phyloP scores from a whole-genome alignment of 176 grass and related monocot species.

The Phragmites australis region DNA sequence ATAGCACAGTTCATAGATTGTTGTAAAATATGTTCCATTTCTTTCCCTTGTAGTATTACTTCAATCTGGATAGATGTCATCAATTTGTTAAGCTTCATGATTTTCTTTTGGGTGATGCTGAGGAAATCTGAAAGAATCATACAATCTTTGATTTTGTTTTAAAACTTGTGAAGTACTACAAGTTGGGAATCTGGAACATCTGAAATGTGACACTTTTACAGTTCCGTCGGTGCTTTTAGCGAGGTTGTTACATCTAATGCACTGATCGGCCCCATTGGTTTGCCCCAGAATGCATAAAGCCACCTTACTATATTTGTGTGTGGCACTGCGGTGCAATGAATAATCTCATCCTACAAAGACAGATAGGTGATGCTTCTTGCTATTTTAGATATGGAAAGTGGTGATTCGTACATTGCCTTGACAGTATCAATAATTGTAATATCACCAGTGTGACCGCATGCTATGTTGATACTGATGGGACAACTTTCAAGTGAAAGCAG shows the following conservation, averaged over 20 bases:
- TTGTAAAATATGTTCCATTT: not conserved
- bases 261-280: conserved; percentile 26
- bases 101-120: not conserved
- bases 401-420: conserved; percentile 35
- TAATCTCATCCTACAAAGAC: conserved; percentile 25
- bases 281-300: conserved; percentile 21
- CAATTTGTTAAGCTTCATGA: conserved; percentile 1
- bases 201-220: conserved; percentile 10
- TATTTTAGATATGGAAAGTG: conserved; percentile 34
- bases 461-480: conserved; percentile 6
- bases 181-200: conserved; percentile 31
- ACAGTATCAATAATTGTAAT: conserved; percentile 39
- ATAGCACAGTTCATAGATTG: not conserved
- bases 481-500: conserved; percentile 5
- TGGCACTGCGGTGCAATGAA: conserved; percentile 9
- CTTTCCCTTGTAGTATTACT: not conserved
- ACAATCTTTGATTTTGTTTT: not conserved
- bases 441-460: conserved; percentile 4
- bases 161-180: not conserved
- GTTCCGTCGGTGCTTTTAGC: conserved; percentile 20
- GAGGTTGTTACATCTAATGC: conserved; percentile 24
- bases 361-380: conserved; percentile 7
- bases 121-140: not conserved
- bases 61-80: conserved; percentile 1
- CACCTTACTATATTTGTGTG: conserved; percentile 36